Evolutionary conservation across 2,329 filamentous ascomycete species (phyloP).

Genomic region (Penicillium brevicompactum): DNA sequence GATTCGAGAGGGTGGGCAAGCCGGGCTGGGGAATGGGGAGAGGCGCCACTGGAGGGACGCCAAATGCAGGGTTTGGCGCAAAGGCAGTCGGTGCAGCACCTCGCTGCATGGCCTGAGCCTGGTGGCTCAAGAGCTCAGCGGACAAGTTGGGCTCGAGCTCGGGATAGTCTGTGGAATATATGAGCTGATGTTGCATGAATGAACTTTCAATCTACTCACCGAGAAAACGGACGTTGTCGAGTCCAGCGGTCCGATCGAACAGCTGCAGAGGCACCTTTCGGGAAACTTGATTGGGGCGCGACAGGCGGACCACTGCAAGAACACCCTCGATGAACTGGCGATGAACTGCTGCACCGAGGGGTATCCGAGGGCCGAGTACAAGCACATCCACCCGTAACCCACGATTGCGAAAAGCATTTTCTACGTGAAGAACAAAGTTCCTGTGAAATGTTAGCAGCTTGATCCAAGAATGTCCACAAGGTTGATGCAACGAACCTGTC

Average conservation of each 20-base stretch:
- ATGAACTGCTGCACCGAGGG: slow-evolving; percentile 77
- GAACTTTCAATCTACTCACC: slow-evolving; percentile 41
- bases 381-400: slow-evolving; percentile 77
- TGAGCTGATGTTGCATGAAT: slow-evolving; percentile 6
- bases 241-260: slow-evolving; percentile 78
- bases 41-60: slow-evolving; percentile 37
- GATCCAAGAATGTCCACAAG: background rate
- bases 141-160: slow-evolving; percentile 77
- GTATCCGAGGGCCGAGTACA: slow-evolving; percentile 74
- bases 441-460: slow-evolving; percentile 39
- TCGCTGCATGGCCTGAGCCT: slow-evolving; percentile 50
- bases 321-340: slow-evolving; percentile 88
- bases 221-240: slow-evolving; percentile 77
- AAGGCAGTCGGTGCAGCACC: slow-evolving; percentile 38
- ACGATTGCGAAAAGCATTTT: slow-evolving; percentile 71
- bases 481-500: slow-evolving; percentile 49
- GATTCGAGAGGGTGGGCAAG: slow-evolving; percentile 38
- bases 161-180: slow-evolving; percentile 65
- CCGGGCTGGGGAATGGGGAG: slow-evolving; percentile 35
- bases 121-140: slow-evolving; percentile 72
- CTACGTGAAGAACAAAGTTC: slow-evolving; percentile 81
- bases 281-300: slow-evolving; percentile 66
- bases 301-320: slow-evolving; percentile 77
- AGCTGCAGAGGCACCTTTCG: slow-evolving; percentile 80
- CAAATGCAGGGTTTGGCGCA: slow-evolving; percentile 40